Evolutionary conservation across 2,329 filamentous ascomycete species (phyloP), one percentile per base, ranked within the genome.

Genomic region (Ophiocordyceps camponoti-rufipedis): DNA sequence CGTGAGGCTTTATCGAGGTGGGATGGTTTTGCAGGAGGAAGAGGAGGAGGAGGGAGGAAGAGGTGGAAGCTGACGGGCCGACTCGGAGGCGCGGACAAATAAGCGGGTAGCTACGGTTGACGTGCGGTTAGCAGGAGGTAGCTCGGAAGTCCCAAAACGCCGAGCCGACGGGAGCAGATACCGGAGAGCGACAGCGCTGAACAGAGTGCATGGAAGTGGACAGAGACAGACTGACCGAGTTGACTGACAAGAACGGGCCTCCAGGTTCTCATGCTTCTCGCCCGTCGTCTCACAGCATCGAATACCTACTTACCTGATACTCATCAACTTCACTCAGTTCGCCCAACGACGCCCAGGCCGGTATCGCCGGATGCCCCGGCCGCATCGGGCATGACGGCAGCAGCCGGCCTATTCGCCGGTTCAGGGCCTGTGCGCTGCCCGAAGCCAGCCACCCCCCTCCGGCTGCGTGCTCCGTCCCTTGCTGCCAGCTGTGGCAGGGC

Each of bases 31-130:
- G 23, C 23, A 43, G 29, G 4, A 8, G 8, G 42, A 11, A 33
- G 31, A 33, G 9, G 31, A 5, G 29, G 29, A 14, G 1, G 32
- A 12, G 42, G 42, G 38, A 18, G n/a, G 39, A 12, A 40, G 33
- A 32, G 40, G 19, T n/a, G 40, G 19, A 13, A 18, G n/a, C 39
- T n/a, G 41, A 42, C n/a, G 14, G 45, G 16, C 35, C 35, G 35
- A 38, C 14, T 38, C 35, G 35, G 44, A 45, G 50, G 49, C 45
- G 50, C 44, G 48, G 45, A 45, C 32, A 43, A 46, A 48, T 47
- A 50, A 50, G 47, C 48, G 49, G 48, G 49, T 32, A 28, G 31
- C 47, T 41, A 13, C 45, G 44, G 47, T 18, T 10, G 31, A n/a
- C 7, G 28, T 38, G 14, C 35, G 5, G 16, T 16, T 38, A 38